A percentile compares a stretch with the other conserved stretches of the same genome.
These are phyloP conservation scores for Thelephora terrestris DNA, from an alignment of 1,284 basidiomycete species.

Conservation along the genomic window DNA sequence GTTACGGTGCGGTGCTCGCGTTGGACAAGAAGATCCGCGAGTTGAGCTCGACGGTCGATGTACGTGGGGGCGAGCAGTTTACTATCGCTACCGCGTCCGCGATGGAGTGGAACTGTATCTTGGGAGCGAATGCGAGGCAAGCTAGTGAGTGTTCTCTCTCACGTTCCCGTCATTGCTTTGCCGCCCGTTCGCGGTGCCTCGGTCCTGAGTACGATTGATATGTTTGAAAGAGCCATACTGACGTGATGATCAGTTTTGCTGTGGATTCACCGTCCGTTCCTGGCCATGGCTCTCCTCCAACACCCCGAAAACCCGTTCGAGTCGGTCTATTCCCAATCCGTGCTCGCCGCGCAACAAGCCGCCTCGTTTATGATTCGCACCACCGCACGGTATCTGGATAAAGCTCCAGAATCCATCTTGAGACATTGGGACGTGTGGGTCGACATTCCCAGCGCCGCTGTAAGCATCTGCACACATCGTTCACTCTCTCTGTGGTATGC, in stretches of 20 bases:
- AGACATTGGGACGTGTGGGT: constrained; percentile 31
- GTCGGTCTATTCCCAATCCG: constrained; percentile 30
- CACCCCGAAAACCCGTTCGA: constrained; percentile 28
- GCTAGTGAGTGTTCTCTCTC: constrained; percentile 14
- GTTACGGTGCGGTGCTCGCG: constrained; percentile 20
- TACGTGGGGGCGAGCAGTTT: constrained; percentile 20
- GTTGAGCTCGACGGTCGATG: constrained; percentile 18
- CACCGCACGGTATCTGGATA: constrained; percentile 14
- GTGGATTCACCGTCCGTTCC: constrained; percentile 29
- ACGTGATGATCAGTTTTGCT: constrained; percentile 20
- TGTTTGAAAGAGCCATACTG: not conserved
- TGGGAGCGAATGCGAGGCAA: constrained; percentile 23
- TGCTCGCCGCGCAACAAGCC: constrained; percentile 29
- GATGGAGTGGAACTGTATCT: constrained; percentile 21
- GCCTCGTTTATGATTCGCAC: constrained; percentile 25
- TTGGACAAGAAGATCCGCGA: constrained; percentile 23
- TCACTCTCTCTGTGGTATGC: too few relatives aligned
- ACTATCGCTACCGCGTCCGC: constrained; percentile 20
- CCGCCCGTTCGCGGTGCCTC: not conserved
- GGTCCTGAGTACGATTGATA: too few relatives aligned
- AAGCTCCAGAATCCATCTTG: constrained; percentile 18
- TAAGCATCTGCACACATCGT: constrained; percentile 22
- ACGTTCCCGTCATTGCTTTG: not conserved
- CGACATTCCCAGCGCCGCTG: constrained; percentile 29
- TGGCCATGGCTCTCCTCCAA: constrained; percentile 30